phyloP scores from a whole-genome alignment of 345 rosid genomes.

The Chamaenerion angustifolium region DNA sequence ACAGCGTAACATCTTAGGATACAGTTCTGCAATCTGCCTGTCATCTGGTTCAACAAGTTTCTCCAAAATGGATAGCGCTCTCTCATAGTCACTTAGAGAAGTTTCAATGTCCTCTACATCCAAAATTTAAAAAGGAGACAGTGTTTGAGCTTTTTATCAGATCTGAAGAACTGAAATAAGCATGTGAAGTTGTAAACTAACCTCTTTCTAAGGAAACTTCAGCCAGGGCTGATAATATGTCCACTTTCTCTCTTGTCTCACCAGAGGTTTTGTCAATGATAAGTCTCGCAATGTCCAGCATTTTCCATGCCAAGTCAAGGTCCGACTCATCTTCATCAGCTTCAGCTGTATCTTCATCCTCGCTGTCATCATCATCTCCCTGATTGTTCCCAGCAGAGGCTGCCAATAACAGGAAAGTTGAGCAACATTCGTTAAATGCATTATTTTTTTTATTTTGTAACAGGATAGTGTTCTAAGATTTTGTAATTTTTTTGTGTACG shows the following conservation, averaged over 20 bases:
- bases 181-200: conserved; percentile 14
- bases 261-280: conserved; percentile 51
- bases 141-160: not conserved
- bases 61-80: conserved; percentile 56
- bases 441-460: no score
- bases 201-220: conserved; percentile 94
- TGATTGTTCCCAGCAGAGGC: conserved; percentile 33
- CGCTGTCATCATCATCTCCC: conserved; percentile 42
- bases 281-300: conserved; percentile 86
- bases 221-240: conserved; percentile 62
- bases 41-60: conserved; percentile 78
- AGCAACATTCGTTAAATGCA: no score
- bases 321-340: conserved; percentile 90
- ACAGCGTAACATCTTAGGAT: conserved; percentile 33
- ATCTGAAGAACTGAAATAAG: not conserved
- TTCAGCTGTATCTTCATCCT: conserved; percentile 46
- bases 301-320: conserved; percentile 90
- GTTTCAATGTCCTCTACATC: conserved; percentile 84
- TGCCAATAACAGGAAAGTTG: conserved; percentile 8
- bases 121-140: not conserved
- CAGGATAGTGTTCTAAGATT: no score
- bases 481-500: no score
- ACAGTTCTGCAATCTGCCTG: conserved; percentile 79
- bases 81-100: conserved; percentile 70
- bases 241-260: conserved; percentile 75